Conservation (phyloP, 2,329 filamentous ascomycete genomes). For the Penicillium sp. region DNA sequence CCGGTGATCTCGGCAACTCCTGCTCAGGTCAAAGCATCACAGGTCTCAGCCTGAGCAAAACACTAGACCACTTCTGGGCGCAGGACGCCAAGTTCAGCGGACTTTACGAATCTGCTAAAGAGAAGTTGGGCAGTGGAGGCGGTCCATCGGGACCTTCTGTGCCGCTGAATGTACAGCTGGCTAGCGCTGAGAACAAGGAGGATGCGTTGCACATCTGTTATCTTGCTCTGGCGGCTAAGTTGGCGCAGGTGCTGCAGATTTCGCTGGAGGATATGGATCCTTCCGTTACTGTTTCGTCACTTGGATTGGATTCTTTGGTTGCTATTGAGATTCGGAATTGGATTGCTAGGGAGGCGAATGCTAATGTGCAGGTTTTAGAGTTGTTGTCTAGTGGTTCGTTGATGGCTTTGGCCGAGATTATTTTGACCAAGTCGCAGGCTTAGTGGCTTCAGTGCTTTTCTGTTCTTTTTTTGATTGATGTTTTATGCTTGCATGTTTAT, state of each 20-base stretch:
- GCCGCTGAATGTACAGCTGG: constrained; percentile 49
- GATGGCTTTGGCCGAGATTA: constrained; percentile 24
- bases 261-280: constrained; percentile 51
- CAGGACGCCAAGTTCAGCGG: constrained; percentile 57
- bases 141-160: constrained; percentile 24
- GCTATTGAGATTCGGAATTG: constrained; percentile 27
- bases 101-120: constrained; percentile 46
- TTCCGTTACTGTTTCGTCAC: constrained; percentile 20
- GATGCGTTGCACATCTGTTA: constrained; percentile 51
- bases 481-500: neutral
- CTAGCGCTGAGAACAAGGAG: constrained; percentile 42
- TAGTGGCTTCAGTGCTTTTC: neutral
- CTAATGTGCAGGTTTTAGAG: constrained; percentile 32
- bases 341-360: constrained; percentile 30
- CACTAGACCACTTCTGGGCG: constrained; percentile 53
- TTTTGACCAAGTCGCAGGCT: constrained; percentile 24
- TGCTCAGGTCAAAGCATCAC: constrained; percentile 57
- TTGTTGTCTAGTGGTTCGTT: constrained; percentile 27
- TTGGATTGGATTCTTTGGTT: constrained; percentile 25
- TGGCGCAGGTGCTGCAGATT: constrained; percentile 53
- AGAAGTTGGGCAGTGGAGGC: neutral
- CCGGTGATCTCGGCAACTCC: constrained; percentile 42
- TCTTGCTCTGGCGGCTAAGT: constrained; percentile 49
- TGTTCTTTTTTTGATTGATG: neutral
- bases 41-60: constrained; percentile 48